Conservation (phyloP, 2,329 filamentous ascomycete genomes). For the Teratosphaeriaceae sp. region DNA sequence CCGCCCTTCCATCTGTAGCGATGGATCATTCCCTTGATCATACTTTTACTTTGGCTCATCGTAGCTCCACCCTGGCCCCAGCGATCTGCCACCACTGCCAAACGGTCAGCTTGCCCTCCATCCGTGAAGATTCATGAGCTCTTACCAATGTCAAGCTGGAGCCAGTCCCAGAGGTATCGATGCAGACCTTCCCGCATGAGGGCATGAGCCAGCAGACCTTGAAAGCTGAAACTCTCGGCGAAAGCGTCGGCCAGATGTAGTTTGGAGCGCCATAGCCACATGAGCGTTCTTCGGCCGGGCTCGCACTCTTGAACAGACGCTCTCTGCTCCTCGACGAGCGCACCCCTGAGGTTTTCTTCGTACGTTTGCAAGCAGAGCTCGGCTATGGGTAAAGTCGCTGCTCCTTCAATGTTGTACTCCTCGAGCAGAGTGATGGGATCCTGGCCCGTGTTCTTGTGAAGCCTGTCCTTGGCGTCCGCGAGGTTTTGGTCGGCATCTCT, state of each 20-base stretch:
- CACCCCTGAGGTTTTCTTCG: constrained; percentile 12
- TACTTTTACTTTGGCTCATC: no score
- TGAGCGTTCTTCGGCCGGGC: constrained; percentile 22
- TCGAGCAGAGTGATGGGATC: constrained; percentile 38
- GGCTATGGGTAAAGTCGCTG: constrained; percentile 33
- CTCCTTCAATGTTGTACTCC: constrained; percentile 32
- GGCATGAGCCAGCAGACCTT: constrained; percentile 17
- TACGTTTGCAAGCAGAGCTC: constrained; percentile 32
- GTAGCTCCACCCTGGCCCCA: neutral
- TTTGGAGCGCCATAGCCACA: constrained; percentile 25
- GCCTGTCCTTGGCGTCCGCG: constrained; percentile 21
- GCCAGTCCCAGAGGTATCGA: constrained; percentile 24
- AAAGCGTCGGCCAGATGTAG: constrained; percentile 15
- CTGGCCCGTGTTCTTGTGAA: constrained; percentile 19
- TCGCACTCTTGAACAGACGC: constrained; percentile 10
- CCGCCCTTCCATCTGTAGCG: constrained; percentile 18
- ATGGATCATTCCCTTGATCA: constrained; percentile 2
- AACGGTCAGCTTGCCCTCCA: no score
- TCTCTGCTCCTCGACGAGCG: constrained; percentile 10
- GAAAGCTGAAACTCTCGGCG: constrained; percentile 15
- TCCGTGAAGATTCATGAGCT: no score
- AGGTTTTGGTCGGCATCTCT: constrained; percentile 9
- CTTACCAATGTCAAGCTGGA: constrained; percentile 20
- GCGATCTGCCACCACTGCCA: constrained; percentile 2
- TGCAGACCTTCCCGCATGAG: constrained; percentile 23